Conservation (phyloP, 805 yeast genomes). For the Starmerella scarabaei region DNA sequence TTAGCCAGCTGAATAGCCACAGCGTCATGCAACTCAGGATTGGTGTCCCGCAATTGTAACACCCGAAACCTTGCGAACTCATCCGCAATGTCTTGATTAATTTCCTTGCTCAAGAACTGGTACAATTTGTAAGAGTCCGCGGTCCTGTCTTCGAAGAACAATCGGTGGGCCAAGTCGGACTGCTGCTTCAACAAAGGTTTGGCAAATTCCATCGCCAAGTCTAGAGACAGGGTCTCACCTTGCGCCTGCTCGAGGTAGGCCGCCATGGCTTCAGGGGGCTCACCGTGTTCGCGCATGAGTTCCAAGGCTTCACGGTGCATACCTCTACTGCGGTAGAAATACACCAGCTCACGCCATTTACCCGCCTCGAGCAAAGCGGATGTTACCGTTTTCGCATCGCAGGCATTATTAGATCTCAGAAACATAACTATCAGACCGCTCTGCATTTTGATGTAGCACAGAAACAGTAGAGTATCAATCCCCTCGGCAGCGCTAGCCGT, state of each 20-base stretch:
- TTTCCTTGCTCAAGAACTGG: conserved; percentile 6
- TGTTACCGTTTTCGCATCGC: conserved; percentile 54
- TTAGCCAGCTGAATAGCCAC: conserved; percentile 8
- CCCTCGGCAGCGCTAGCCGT: conserved; percentile 12
- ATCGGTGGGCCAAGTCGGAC: conserved; percentile 30
- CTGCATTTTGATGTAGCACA: conserved; percentile 54
- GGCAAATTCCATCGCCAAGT: conserved; percentile 45
- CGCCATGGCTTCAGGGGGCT: conserved; percentile 10
- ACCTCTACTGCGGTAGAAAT: conserved; percentile 54
- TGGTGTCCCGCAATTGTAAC: neutral
- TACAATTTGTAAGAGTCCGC: conserved; percentile 14
- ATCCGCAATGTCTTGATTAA: conserved; percentile 1
- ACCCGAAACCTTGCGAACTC: conserved; percentile 9
- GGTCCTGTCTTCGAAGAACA: conserved; percentile 45
- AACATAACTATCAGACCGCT: conserved; percentile 73
- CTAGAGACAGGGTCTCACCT: conserved; percentile 28
- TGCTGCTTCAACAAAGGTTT: conserved; percentile 37
- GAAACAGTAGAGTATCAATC: conserved; percentile 69
- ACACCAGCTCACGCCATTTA: conserved; percentile 56
- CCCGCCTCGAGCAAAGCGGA: conserved; percentile 35
- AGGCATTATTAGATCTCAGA: conserved; percentile 58
- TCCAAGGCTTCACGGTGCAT: conserved; percentile 53
- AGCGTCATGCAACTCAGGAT: conserved; percentile 9
- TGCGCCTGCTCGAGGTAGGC: conserved; percentile 14
- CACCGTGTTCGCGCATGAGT: conserved; percentile 36